Evolutionary conservation across 73 alveolate genomes (phyloP), one percentile per base, ranked within the genome.

Genomic region (Paramecium biaurelia): DNA sequence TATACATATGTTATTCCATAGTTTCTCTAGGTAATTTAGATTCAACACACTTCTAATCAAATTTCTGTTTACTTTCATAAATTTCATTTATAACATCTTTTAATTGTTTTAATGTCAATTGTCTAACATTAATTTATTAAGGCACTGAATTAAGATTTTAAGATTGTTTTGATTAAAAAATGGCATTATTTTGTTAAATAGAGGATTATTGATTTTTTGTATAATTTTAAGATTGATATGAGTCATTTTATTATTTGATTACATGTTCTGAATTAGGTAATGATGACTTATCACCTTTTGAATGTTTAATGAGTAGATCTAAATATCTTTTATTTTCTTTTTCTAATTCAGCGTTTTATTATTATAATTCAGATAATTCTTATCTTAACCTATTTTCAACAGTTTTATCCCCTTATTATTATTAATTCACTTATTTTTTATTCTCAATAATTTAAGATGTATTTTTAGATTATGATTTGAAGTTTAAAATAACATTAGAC

Each of bases 1-100:
- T 98, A 86, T 96, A 96, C 99, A 98, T 96, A 92, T 92, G 97
- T 93, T 98, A 96, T 87, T 98, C 99, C 99, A 98, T 96, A 7
- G 99, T 97, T 85, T 98, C 99, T 93, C 98, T 95, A 28, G 99
- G 99, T 85, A 94, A 93, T 79, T 96, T 93, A 57, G 95, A 95
- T 57, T 97, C 99, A 72, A 89, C 94, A 85, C 99, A 97, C 79
- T 97, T 98, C 86, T 96, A 93, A 93, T 98, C 99, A 85, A 86
- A 97, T 82, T 92, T 95, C 18, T 95, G 93, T 92, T 98, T 98
- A 11, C 97, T 93, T 9, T 93, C 87, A 92, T 98, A 98, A 34
- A 98, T 97, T 56, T 98, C 99, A 84, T 95, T 92, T 45, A 98
- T 98, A 18, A 97, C 95, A 70, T 96, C 99, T 76, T 96, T 96